A percentile compares a stretch with the other conserved stretches of the same genome.
phyloP scores from a whole-genome alignment of 306 rosid species.

The Pyrus pyrifolia region DNA sequence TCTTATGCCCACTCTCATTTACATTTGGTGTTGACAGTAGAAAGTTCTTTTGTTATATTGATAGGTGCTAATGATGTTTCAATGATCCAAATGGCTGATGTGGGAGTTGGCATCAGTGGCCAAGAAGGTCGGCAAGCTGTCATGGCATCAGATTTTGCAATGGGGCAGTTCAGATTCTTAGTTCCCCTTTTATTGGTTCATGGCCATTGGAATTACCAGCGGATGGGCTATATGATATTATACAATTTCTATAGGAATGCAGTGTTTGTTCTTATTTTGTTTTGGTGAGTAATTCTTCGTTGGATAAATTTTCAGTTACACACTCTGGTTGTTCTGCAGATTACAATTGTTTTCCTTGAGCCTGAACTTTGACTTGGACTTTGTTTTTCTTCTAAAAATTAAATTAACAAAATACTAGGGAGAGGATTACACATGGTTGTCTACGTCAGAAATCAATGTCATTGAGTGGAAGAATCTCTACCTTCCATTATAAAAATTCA shows the following conservation, averaged over 20 bases:
- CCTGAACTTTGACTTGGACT: not conserved
- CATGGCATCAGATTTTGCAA: constrained; percentile 97
- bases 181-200: constrained; percentile 89
- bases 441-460: not conserved
- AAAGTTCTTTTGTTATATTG: constrained; percentile 1
- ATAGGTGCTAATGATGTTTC: constrained; percentile 97
- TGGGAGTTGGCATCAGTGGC: constrained; percentile 97
- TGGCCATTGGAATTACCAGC: constrained; percentile 98
- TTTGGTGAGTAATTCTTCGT: constrained; percentile 64
- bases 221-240: constrained; percentile 86
- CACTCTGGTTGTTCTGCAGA: not conserved
- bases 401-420: not conserved
- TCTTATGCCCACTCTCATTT: not conserved
- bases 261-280: constrained; percentile 63
- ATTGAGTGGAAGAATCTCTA: not conserved
- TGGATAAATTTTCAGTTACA: not conserved
- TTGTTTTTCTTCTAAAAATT: not conserved
- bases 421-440: not conserved
- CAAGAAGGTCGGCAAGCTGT: constrained; percentile 99
- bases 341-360: not conserved
- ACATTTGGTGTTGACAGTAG: constrained; percentile 6
- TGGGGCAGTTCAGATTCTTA: constrained; percentile 94
- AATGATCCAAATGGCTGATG: constrained; percentile 99
- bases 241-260: constrained; percentile 97
- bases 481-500: not conserved